Evolutionary conservation across 2,329 filamentous ascomycete species (phyloP).

Genomic region (Trichocomaceae sp.): DNA sequence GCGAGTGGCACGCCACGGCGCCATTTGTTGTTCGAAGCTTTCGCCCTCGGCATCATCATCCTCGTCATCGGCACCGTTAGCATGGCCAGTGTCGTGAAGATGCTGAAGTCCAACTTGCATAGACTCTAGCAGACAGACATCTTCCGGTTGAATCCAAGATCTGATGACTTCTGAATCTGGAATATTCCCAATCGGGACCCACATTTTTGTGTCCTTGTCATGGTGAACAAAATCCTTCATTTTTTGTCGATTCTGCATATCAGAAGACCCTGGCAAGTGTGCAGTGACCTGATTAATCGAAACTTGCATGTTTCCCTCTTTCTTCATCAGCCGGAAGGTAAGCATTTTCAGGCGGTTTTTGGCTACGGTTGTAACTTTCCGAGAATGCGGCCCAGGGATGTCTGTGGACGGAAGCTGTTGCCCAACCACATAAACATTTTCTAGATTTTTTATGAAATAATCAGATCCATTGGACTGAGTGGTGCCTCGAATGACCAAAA

Average conservation of each 20-base stretch:
- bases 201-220: conserved; percentile 79
- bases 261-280: conserved; percentile 86
- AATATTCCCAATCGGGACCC: conserved; percentile 71
- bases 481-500: conserved; percentile 74
- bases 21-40: conserved; percentile 78
- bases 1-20: conserved; percentile 94
- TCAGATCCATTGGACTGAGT: conserved; percentile 70
- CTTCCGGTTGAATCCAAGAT: conserved; percentile 87
- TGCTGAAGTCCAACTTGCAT: conserved; percentile 95
- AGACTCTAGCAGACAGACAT: conserved; percentile 86
- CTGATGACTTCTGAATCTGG: conserved; percentile 77
- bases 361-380: conserved; percentile 92
- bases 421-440: conserved; percentile 84
- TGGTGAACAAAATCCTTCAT: conserved; percentile 94
- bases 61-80: conserved; percentile 60
- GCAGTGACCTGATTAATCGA: conserved; percentile 79
- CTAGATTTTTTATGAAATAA: conserved; percentile 82
- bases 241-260: conserved; percentile 93
- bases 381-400: conserved; percentile 85
- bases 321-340: conserved; percentile 78
- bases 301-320: conserved; percentile 62
- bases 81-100: conserved; percentile 84
- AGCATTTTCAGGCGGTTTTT: conserved; percentile 98
- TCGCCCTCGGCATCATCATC: conserved; percentile 62
- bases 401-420: conserved; percentile 90